Base-by-base conservation (phyloP, 345 rosid genomes). In the Eucalyptus polyanthemos region DNA sequence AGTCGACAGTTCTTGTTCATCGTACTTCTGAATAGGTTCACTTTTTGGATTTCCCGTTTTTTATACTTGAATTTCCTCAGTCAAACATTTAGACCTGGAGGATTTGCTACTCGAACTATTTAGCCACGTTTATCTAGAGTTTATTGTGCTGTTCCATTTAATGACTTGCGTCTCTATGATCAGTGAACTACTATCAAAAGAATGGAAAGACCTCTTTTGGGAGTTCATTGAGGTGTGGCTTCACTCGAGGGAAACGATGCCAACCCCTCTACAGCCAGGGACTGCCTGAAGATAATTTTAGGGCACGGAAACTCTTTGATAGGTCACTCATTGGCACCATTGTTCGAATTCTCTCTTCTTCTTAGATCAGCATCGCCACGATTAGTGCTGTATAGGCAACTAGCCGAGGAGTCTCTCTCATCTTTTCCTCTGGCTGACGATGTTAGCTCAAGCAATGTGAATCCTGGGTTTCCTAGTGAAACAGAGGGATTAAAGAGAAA, bases 351-450 rank as follows among this genome's bases (percentile, higher is more conserved):
- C 94, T 98, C 99, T 45, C 96, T 98, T 88, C 93, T 91, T 67
- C 86, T 97, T 90, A 96, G 99, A 94, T 95, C 98, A 27, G 97
- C 99, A 14, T 97, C 99, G 42, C 97, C 99, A 4, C 92, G 96
- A 92, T 92, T 98, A 92, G 98, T 97, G 91, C 97, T 98, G 81
- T 97, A 95, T 76, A 94, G 97, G 49, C 98, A 98, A 88, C 92
- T 98, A 65, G 99, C 99, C 11, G 99, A 94, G 92, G 99, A 98
- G 91, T 97, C 99, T 90, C 96, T 98, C 67, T 96, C 99, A 89
- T 98, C 99, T 86, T 97, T 92, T 91, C 98, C 98, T 19, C 93
- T 90, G 86, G 91, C 92, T 7, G 97, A 97, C 72, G 98, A 96
- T 86, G 87, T 87, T 86, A 87, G 90, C 89, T 88, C 90, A 58